These are phyloP conservation scores for Leccinum pellstonianum DNA, from an alignment of 768 basidiomycete species.

Conservation along the genomic window DNA sequence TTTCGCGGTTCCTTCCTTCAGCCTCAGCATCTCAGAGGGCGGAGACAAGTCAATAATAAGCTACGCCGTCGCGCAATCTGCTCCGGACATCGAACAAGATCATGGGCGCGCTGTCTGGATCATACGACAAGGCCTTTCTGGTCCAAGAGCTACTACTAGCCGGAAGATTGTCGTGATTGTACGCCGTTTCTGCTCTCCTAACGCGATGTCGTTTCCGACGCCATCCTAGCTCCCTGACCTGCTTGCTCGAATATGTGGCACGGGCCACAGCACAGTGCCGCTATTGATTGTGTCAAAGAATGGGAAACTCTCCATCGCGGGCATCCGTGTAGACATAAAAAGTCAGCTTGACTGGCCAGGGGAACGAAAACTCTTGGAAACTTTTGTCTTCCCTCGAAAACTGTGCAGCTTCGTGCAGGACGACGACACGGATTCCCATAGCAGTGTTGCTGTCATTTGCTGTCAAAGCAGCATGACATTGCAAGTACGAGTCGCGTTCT, in stretches of 20 bases:
- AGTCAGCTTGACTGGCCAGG: conserved; percentile 27
- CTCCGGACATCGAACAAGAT: conserved; percentile 45
- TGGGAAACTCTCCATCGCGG: conserved; percentile 35
- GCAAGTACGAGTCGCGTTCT: conserved; percentile 21
- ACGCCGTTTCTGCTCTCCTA: conserved; percentile 27
- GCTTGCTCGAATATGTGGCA: conserved; percentile 39
- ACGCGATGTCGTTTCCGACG: conserved; percentile 3
- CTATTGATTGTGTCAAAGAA: conserved; percentile 35
- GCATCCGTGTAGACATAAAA: conserved; percentile 29
- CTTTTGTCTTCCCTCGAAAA: conserved; percentile 30
- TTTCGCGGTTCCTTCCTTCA: conserved; percentile 61
- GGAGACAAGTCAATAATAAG: conserved; percentile 43
- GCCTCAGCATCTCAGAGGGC: conserved; percentile 35
- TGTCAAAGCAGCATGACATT: conserved; percentile 19
- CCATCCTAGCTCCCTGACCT: conserved; percentile 43
- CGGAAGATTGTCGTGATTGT: conserved; percentile 47
- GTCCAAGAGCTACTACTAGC: conserved; percentile 29
- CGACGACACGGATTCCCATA: conserved; percentile 6
- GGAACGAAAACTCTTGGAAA: conserved; percentile 28
- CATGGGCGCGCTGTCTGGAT: conserved; percentile 55
- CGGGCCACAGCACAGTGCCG: conserved; percentile 24
- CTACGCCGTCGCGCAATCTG: conserved; percentile 52
- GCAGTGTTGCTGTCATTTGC: conserved; percentile 22
- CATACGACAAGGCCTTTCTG: conserved; percentile 56
- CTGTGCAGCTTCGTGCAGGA: conserved; percentile 30